Percentiles rank a stretch among this genome's conserved stretches.
These are phyloP conservation scores for Glonium stellatum DNA, from an alignment of 495 filamentous ascomycete genomes.

Conservation along the genomic window DNA sequence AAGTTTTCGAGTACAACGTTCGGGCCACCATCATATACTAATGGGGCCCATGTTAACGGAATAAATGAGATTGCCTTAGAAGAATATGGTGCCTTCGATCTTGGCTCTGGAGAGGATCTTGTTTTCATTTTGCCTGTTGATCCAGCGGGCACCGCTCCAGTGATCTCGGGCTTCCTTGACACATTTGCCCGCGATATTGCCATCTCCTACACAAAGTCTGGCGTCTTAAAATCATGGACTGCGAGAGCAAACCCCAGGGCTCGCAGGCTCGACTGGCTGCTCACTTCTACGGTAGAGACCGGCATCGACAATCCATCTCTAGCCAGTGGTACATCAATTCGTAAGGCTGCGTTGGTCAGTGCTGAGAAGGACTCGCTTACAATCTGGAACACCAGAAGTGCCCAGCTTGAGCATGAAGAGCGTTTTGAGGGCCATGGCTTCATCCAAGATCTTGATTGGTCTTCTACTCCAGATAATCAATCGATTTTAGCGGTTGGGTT, in stretches of 20 bases:
- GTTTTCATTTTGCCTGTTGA: constrained; percentile 84
- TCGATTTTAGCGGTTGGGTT: constrained; percentile 91
- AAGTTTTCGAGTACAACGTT: constrained; percentile 15
- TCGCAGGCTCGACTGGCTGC: constrained; percentile 67
- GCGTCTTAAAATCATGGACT: constrained; percentile 78
- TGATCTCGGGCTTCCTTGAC: constrained; percentile 76
- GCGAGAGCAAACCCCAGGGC: constrained; percentile 59
- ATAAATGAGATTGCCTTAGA: constrained; percentile 41
- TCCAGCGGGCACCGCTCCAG: constrained; percentile 66
- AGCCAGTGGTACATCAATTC: constrained; percentile 77
- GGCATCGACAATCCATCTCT: constrained; percentile 65
- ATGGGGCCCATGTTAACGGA: constrained; percentile 32
- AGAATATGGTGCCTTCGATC: constrained; percentile 65
- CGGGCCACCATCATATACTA: constrained; percentile 9
- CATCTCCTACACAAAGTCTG: constrained; percentile 73
- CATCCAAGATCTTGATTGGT: constrained; percentile 89
- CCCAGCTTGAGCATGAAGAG: constrained; percentile 73
- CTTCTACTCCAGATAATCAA: constrained; percentile 83
- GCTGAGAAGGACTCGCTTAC: constrained; percentile 65
- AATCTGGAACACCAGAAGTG: constrained; percentile 84
- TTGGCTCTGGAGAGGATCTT: constrained; percentile 66
- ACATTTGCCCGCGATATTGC: constrained; percentile 83
- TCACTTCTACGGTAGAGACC: constrained; percentile 77
- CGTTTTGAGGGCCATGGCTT: constrained; percentile 64
- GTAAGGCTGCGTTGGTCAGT: constrained; percentile 81